Percentiles rank a stretch among this genome's conserved stretches.
These are phyloP conservation scores for Chaetomium globosum DNA, from an alignment of 2,329 filamentous ascomycete species.

Conservation along the genomic window DNA sequence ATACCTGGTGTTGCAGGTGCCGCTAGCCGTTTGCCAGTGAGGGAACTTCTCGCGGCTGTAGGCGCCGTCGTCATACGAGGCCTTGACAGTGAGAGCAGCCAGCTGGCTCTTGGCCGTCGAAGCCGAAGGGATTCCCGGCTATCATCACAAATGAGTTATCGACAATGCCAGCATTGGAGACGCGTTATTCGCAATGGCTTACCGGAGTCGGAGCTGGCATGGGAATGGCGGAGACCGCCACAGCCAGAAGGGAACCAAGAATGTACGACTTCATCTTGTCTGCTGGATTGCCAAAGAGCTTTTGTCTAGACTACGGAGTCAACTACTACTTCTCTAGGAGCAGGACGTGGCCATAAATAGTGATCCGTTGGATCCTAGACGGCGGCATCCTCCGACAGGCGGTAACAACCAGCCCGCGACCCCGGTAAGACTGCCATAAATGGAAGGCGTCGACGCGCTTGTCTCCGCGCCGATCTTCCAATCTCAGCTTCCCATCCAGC, in stretches of 20 bases:
- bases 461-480: slow-evolving; percentile 5
- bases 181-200: slow-evolving; percentile 10
- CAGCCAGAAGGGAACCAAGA: slow-evolving; percentile 29
- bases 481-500: background rate
- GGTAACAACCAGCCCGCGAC: background rate
- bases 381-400: background rate
- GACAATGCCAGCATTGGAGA: background rate
- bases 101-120: slow-evolving; percentile 62
- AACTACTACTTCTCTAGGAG: background rate
- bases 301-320: background rate
- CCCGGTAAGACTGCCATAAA: background rate
- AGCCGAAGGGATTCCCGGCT: slow-evolving; percentile 65
- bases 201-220: slow-evolving; percentile 39
- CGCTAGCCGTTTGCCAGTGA: slow-evolving; percentile 68
- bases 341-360: background rate
- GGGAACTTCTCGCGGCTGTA: slow-evolving; percentile 72
- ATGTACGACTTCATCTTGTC: slow-evolving; percentile 35
- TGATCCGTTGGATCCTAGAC: background rate
- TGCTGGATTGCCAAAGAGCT: background rate
- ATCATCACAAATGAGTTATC: background rate
- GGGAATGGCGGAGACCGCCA: slow-evolving; percentile 32
- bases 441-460: slow-evolving; percentile 12
- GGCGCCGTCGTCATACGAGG: slow-evolving; percentile 55
- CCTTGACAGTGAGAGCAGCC: slow-evolving; percentile 58
- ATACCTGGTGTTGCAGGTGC: slow-evolving; percentile 68